Percentiles rank a stretch among this genome's conserved stretches.
Evolutionary conservation across 805 yeast species (phyloP).

Genomic region (Yarrowia sp.): DNA sequence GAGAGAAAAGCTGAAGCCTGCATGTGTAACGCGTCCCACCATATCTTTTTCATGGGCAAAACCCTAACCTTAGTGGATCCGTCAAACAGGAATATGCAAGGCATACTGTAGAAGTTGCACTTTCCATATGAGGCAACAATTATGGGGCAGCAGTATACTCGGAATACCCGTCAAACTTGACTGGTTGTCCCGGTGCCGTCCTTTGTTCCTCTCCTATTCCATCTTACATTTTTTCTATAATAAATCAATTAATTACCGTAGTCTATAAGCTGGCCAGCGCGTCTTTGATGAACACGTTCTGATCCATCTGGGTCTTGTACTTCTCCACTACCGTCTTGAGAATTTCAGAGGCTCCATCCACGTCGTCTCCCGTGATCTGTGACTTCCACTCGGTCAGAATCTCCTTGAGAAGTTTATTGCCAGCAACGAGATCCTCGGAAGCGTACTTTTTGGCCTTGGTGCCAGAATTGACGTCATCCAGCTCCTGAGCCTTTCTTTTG

Average conservation of each 20-base stretch:
- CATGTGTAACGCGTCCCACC: slow-evolving; percentile 12
- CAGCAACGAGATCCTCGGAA: slow-evolving; percentile 60
- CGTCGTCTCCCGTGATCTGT: slow-evolving; percentile 16
- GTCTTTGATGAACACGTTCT: slow-evolving; percentile 21
- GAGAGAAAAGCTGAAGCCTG: neutral
- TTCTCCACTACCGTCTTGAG: slow-evolving; percentile 19
- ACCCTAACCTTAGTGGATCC: slow-evolving; percentile 2
- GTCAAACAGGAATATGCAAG: no score
- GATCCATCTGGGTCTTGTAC: slow-evolving; percentile 25
- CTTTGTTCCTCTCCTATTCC: no score
- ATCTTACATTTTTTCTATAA: neutral
- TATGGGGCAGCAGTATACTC: no score
- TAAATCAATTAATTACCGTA: neutral
- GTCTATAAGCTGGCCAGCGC: slow-evolving; percentile 21
- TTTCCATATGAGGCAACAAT: no score
- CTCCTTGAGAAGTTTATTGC: slow-evolving; percentile 50
- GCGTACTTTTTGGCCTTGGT: slow-evolving; percentile 55
- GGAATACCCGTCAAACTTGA: no score
- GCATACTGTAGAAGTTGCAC: no score
- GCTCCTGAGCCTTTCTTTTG: slow-evolving; percentile 87
- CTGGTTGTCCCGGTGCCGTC: no score
- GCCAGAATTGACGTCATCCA: slow-evolving; percentile 57
- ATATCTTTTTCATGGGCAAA: neutral
- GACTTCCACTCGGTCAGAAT: slow-evolving; percentile 34
- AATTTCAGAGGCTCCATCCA: slow-evolving; percentile 7